Evolutionary conservation across 371 early-diverging fungal species (phyloP), one percentile per base, ranked within the genome.

Genomic region (Mortierella sp.): DNA sequence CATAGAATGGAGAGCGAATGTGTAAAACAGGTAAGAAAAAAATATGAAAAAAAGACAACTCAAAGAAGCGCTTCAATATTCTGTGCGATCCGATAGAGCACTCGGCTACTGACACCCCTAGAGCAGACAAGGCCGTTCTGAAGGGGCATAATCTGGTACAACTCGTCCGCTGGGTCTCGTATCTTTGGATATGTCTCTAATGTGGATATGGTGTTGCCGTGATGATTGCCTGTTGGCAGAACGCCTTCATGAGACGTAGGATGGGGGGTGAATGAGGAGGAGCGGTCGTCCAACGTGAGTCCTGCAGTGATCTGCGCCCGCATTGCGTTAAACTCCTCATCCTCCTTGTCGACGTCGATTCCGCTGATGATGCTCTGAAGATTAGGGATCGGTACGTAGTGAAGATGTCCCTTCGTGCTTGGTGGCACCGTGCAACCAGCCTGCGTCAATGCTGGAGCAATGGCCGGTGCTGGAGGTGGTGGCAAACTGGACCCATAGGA

Each of bases 291-390:
- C 15, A 11, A n/a, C 24, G 26, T 5, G 21, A 23, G 24, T 28
- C 12, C 4, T 19, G 17, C 23, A 4, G 42, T 28, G 41, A 60
- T 55, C 3, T 49, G 30, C 7, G 50, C 19, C 26, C 56, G 61
- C 12, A 68, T n/a, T 15, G 21, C 42, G 32, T 61, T 66, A 46
- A 50, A 66, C 62, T 66, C 66, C 3, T 66, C 75, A 17, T 73
- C 75, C 3, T 63, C 68, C 56, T 63, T 67, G 26, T 68, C 64
- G 15, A 73, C 56, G 26, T 73, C 68, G 15, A 73, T 73, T n/a
- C 46, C 44, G 5, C 56, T 68, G 63, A 73, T 60, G 26, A 60
- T 23, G 0, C 56, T 63, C 42, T 59, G 55, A 6, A 73, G 56
- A 27, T 73, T 73, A 24, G 39, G 21, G 27, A 73, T 73, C 15